Evolutionary conservation across 73 alveolate species (phyloP).

Genomic region (Stentor roeselii): DNA sequence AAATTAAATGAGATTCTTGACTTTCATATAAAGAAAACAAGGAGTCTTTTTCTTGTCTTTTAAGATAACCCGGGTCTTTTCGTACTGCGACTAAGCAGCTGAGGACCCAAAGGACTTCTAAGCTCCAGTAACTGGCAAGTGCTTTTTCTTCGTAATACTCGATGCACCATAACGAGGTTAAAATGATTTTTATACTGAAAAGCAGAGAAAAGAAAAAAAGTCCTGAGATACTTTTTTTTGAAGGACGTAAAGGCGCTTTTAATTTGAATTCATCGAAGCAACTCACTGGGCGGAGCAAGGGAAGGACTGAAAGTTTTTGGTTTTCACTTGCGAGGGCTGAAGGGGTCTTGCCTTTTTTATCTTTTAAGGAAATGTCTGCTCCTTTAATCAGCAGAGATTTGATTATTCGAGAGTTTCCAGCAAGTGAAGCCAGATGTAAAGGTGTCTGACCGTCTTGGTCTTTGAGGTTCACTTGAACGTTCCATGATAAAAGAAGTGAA

Average conservation of each 20-base stretch:
- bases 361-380: constrained; percentile 54
- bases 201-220: neutral
- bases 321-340: constrained; percentile 54
- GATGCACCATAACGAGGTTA: neutral
- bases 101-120: constrained; percentile 36
- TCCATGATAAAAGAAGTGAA: constrained; percentile 74
- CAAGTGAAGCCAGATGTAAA: constrained; percentile 75
- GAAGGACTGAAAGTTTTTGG: constrained; percentile 4
- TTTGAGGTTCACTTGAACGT: constrained; percentile 54
- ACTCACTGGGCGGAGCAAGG: constrained; percentile 35
- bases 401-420: constrained; percentile 62
- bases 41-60: constrained; percentile 30
- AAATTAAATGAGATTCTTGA: constrained; percentile 54
- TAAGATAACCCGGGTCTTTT: constrained; percentile 51
- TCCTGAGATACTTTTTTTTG: neutral
- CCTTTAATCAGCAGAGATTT: constrained; percentile 70
- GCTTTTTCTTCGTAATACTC: constrained; percentile 10
- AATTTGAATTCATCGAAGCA: constrained; percentile 40
- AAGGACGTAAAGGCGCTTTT: constrained; percentile 43
- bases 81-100: constrained; percentile 24
- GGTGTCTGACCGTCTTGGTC: constrained; percentile 82
- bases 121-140: neutral
- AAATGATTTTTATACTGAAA: neutral
- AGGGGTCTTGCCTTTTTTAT: constrained; percentile 56
- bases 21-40: constrained; percentile 30